Evolutionary conservation across 2,329 filamentous ascomycete species (phyloP).

Genomic region (Botryosphaeria dothidea): DNA sequence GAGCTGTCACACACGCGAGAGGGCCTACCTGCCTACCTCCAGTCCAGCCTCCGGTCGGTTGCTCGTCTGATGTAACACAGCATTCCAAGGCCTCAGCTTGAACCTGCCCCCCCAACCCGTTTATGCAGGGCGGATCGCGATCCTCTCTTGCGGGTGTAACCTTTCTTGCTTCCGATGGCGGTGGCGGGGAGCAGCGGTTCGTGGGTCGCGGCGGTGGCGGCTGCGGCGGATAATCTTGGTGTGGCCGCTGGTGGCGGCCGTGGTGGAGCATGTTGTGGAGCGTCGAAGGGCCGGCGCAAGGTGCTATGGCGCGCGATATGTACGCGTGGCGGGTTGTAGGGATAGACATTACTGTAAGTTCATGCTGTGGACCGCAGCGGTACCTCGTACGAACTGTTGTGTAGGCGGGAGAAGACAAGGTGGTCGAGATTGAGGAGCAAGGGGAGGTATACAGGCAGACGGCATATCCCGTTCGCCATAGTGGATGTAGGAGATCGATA

Average conservation of each 20-base stretch:
- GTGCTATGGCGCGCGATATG: neutral
- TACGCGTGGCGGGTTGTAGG: neutral
- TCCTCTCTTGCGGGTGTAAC: neutral
- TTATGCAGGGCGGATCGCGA: neutral
- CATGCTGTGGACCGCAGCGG: no score
- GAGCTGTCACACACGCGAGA: neutral
- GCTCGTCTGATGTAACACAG: neutral
- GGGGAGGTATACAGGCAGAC: no score
- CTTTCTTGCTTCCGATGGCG: neutral
- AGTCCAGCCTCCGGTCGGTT: neutral
- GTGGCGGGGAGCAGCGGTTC: neutral
- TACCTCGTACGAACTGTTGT: no score
- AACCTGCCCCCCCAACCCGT: neutral
- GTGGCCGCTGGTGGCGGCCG: no score
- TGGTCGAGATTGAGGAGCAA: no score
- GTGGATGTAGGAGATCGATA: no score
- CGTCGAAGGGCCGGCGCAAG: neutral
- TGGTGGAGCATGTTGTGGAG: neutral
- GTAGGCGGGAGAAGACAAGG: no score
- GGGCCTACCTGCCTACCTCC: neutral
- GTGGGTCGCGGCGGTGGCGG: neutral
- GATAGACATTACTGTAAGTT: neutral
- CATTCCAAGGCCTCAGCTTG: neutral
- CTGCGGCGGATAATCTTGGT: neutral
- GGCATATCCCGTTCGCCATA: no score